Base-by-base conservation (phyloP, 352 stramenopile genomes). In the Pythium pyrilobum region DNA sequence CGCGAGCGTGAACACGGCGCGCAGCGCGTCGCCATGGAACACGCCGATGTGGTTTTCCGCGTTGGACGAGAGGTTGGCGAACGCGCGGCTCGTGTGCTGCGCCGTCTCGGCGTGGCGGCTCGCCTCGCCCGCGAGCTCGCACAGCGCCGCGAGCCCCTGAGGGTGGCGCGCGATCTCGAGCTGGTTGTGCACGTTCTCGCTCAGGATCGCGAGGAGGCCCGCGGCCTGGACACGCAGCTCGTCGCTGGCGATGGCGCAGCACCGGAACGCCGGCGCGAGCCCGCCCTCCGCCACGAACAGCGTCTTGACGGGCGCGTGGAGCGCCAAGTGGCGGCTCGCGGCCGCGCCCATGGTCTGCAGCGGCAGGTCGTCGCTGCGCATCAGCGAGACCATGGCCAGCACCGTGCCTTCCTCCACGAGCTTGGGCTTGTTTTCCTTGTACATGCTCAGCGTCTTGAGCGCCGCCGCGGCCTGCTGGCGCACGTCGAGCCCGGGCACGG, bases 1-100 rank as follows among this genome's bases (percentile, higher is more conserved):
- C 1, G 66, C 83, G 28, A 97, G 64, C 29, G 66, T 75, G 54
- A 96, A 92, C 42, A 96, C 51, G 0, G 87, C 81, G 2, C 77
- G 68, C 25, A 96, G 72, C 33, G 96, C 87, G 21, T 85, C 66
- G 6, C 71, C 56, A 13, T 77, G 74, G 62, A 98, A 98, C 20
- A 96, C 81, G 31, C 52, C 59, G 13, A 92, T 64, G 37, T 96
- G 86, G 57, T 97, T 97, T 48, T 98, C 91, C 1, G 88, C 72
- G 42, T 98, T 96, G 45, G 89, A 93, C 8, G 91, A 96, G 29
- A 98, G 57, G 37, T 93, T 94, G 7, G 87, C 89, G 53, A 98
- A 96, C 27, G 81, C 66, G 20, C 92, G 85, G 25, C 91, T 95
- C 42, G 87, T 89, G 62, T 97, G 79, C 12, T 87, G 72, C n/a